Conservation (phyloP, 2,329 filamentous ascomycete genomes). For the Colletotrichum endophyticum region DNA sequence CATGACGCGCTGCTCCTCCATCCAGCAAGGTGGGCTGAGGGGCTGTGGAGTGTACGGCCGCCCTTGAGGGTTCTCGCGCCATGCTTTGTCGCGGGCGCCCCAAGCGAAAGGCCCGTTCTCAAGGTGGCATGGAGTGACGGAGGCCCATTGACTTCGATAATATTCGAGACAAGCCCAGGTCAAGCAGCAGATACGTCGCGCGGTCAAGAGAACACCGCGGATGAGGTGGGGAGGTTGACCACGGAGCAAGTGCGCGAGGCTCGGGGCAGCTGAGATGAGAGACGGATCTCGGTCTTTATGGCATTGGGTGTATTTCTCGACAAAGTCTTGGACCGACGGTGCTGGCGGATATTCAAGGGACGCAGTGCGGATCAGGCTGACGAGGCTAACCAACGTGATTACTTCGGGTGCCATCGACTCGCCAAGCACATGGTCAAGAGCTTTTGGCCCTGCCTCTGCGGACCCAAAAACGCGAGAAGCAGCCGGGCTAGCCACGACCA, state of each 20-base stretch:
- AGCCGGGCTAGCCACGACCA: background rate
- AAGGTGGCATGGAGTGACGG: background rate
- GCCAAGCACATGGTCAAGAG: background rate
- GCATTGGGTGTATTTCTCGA: background rate
- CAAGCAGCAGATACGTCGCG: background rate
- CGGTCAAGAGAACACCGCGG: background rate
- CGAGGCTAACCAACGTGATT: background rate
- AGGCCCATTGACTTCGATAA: background rate
- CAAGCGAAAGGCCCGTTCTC: background rate
- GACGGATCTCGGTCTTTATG: background rate
- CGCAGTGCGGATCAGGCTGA: background rate
- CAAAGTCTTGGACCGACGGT: background rate
- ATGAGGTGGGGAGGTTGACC: background rate
- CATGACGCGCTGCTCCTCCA: conserved; percentile 11
- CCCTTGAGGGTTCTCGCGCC: background rate
- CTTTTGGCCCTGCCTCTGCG: background rate
- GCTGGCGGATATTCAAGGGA: background rate
- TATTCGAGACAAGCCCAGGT: background rate
- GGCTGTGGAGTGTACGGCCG: background rate
- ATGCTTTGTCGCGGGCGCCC: background rate
- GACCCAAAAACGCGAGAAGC: background rate
- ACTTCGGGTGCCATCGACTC: background rate
- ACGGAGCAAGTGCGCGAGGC: background rate
- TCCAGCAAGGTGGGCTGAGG: background rate
- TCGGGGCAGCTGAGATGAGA: background rate